Base-by-base conservation (phyloP, 2,329 filamentous ascomycete genomes). In the Plenodomus biglobosus region DNA sequence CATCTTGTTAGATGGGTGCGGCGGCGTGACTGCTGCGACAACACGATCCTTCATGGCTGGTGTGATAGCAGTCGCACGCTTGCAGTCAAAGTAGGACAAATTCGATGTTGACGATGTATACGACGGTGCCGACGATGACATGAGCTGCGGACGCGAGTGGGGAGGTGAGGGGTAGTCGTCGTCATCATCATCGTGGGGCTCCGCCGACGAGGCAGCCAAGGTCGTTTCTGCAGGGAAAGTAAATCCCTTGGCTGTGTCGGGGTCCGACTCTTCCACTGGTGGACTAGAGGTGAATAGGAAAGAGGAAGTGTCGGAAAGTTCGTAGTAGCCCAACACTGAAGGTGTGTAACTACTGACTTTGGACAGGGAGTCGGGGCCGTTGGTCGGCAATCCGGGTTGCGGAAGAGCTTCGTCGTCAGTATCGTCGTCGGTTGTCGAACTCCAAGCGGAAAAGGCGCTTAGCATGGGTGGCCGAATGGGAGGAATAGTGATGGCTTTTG, bases 381-480 rank as follows among this genome's bases (percentile, higher is more conserved):
- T 40, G 11, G 40, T 20, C 13, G 55, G 47, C 10, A 50, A 43
- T 2, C 56, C 53, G 5, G 62, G 56, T 2, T 64, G 21, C 1
- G 58, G 52, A 17, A 50, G 50, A 13, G 44, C 54, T 18, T 70
- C 68, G 17, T 64, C 64, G 27, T 63, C 62, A 8, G 53, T 61
- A 5, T 64, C 67, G 13, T 70, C 69, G 37, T 32, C 27, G 13
- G 27, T 32, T 1, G 68, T 63, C 3, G 69, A 70, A 49, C 69
- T 72, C 69, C 69, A 72, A 1, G 59, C 68, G 11, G 69, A 72
- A 43, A 72, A 72, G 8, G 62, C 59, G 41, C 69, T 72, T 39
- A 54, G 57, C 44, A 68, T 45, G 2, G 69, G 69, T 24, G 69
- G 66, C 21, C 65, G 60, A 5, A 70, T 44, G 8, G 62, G 59